A percentile compares a stretch with the other conserved stretches of the same genome.
phyloP scores from a whole-genome alignment of 345 rosid species.

The Salix caprea region DNA sequence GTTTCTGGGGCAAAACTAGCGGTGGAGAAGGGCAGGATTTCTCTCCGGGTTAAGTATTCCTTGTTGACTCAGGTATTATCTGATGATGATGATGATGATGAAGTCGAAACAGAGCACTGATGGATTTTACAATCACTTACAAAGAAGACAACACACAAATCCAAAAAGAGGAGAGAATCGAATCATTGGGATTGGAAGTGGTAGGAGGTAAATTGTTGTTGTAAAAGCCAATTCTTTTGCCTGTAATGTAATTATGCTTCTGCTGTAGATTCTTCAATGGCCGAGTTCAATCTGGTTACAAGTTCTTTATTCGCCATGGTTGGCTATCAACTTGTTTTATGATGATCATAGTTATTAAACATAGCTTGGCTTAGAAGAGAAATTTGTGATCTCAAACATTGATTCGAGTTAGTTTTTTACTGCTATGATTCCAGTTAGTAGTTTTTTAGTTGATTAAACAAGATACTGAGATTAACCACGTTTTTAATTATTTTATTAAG shows the following conservation, averaged over 20 bases:
- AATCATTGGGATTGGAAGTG: background rate
- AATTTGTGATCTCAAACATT: no score
- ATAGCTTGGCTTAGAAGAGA: no score
- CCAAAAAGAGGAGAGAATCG: background rate
- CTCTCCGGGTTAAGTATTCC: constrained; percentile 85
- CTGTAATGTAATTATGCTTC: background rate
- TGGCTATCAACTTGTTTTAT: no score
- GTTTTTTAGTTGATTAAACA: no score
- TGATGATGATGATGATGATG: constrained; percentile 22
- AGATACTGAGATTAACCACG: no score
- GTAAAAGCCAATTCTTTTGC: background rate
- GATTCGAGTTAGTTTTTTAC: no score
- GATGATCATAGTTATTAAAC: no score
- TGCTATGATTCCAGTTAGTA: no score
- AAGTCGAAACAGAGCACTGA: constrained; percentile 5
- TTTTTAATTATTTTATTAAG: no score
- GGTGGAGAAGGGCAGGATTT: constrained; percentile 87
- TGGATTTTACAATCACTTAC: no score
- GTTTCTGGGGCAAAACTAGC: constrained; percentile 81
- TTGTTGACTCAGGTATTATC: constrained; percentile 33
- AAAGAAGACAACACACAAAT: background rate
- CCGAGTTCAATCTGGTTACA: background rate
- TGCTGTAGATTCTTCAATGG: constrained; percentile 7
- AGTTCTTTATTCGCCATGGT: background rate
- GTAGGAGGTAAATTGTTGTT: background rate